These are phyloP conservation scores for Rhamnella rubrinervis DNA, from an alignment of 331 rosid genomes.

Conservation along the genomic window DNA sequence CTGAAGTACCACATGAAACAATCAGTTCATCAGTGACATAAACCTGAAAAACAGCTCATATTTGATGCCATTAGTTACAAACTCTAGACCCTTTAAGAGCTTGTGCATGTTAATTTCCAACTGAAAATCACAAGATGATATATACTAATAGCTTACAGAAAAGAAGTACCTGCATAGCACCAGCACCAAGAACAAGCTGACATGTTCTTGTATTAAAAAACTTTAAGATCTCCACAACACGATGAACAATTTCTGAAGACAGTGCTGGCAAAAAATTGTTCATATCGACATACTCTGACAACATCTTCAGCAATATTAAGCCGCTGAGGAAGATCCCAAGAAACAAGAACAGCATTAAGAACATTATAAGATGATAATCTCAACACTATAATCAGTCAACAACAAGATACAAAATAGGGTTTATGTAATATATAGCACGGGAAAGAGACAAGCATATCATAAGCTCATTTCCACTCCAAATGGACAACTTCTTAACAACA, in stretches of 20 bases:
- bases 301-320: conserved; percentile 90
- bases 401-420: neutral
- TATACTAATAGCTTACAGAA: conserved; percentile 1
- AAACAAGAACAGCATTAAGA: conserved; percentile 14
- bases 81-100: neutral
- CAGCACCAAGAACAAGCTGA: conserved; percentile 99
- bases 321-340: conserved; percentile 62
- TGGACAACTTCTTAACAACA: neutral
- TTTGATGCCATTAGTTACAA: neutral
- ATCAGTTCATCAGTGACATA: neutral
- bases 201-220: conserved; percentile 97
- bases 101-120: neutral
- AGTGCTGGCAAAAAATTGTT: conserved; percentile 72
- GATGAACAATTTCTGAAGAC: conserved; percentile 93
- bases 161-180: conserved; percentile 94
- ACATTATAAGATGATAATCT: too few species aligned
- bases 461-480: neutral
- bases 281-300: conserved; percentile 94
- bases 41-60: neutral
- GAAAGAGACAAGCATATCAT: neutral
- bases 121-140: neutral
- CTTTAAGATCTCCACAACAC: conserved; percentile 85
- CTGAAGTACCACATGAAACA: conserved; percentile 40
- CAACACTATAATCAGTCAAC: neutral
- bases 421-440: neutral